Conservation (phyloP, 1,284 basidiomycete species). For the Caloboletus firmus region DNA sequence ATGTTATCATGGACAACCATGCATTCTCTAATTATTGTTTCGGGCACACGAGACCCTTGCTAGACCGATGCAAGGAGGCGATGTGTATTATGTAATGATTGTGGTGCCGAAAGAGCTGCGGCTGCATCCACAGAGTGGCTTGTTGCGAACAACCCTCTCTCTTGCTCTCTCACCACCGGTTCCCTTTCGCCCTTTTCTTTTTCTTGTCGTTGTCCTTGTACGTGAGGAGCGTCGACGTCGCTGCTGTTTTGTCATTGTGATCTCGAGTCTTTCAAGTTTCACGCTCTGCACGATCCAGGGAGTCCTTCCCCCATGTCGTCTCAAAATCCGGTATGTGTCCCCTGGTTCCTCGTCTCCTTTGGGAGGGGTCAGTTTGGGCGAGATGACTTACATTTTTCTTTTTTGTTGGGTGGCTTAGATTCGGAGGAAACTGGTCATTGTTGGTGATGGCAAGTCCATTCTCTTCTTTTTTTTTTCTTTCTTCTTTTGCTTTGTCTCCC, state of each 20-base stretch:
- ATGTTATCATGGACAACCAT: not conserved
- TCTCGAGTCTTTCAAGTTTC: not conserved
- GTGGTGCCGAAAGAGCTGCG: constrained; percentile 31
- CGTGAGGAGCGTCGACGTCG: not conserved
- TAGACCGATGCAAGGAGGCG: constrained; percentile 3
- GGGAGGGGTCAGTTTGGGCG: not conserved
- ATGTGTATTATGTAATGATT: constrained; percentile 29
- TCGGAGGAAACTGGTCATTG: constrained; percentile 88
- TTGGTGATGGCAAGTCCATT: constrained; percentile 79
- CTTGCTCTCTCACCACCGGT: constrained; percentile 11
- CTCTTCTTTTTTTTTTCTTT: not conserved
- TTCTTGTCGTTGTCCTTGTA: not conserved
- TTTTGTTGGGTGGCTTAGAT: constrained; percentile 52
- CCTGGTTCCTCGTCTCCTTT: not conserved
- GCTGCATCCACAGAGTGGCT: constrained; percentile 25
- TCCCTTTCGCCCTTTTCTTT: not conserved
- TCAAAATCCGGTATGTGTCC: constrained; percentile 32
- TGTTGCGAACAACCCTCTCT: constrained; percentile 15
- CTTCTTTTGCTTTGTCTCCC: not conserved
- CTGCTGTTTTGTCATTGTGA: not conserved
- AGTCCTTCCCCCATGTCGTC: constrained; percentile 25
- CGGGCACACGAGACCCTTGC: not conserved
- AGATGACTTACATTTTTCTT: not conserved
- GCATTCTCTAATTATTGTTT: constrained; percentile 2
- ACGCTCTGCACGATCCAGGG: not conserved